A percentile compares a stretch with the other conserved stretches of the same genome.
phyloP scores from a whole-genome alignment of 192 early-diverging fungal species.

The Coemansia sp. region DNA sequence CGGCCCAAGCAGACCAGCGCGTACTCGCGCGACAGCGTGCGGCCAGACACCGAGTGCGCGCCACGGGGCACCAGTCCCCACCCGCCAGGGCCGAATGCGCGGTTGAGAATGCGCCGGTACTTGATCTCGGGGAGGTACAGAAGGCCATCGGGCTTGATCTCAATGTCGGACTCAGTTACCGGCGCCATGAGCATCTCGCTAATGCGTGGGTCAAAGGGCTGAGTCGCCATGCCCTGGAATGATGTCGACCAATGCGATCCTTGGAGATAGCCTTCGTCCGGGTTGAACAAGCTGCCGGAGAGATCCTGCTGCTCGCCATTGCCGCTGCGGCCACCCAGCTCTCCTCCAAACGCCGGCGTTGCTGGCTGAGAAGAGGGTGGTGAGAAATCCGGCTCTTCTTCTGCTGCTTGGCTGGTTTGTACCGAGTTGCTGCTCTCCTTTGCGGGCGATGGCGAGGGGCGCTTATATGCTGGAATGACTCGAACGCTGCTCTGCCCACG shows the following conservation, averaged over 20 bases:
- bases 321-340: not conserved
- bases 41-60: slow-evolving; percentile 76
- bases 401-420: not conserved
- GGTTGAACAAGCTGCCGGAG: slow-evolving; percentile 36
- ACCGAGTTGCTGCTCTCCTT: not conserved
- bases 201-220: slow-evolving; percentile 73
- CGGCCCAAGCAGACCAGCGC: slow-evolving; percentile 83
- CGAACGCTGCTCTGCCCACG: slow-evolving; percentile 1
- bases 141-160: slow-evolving; percentile 95
- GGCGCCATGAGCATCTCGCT: slow-evolving; percentile 70
- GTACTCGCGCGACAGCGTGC: slow-evolving; percentile 87
- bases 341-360: not conserved
- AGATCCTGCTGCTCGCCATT: slow-evolving; percentile 16
- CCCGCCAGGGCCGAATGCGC: slow-evolving; percentile 91
- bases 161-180: slow-evolving; percentile 75
- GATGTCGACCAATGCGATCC: slow-evolving; percentile 65
- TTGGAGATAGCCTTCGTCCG: slow-evolving; percentile 41
- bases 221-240: slow-evolving; percentile 67
- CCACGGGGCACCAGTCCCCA: slow-evolving; percentile 88
- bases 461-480: not conserved
- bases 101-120: slow-evolving; percentile 92
- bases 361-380: not conserved
- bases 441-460: not conserved
- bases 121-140: slow-evolving; percentile 96
- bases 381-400: not conserved